Conservation (phyloP, 1,139 yeast species). For the Candida tunisiensis region DNA sequence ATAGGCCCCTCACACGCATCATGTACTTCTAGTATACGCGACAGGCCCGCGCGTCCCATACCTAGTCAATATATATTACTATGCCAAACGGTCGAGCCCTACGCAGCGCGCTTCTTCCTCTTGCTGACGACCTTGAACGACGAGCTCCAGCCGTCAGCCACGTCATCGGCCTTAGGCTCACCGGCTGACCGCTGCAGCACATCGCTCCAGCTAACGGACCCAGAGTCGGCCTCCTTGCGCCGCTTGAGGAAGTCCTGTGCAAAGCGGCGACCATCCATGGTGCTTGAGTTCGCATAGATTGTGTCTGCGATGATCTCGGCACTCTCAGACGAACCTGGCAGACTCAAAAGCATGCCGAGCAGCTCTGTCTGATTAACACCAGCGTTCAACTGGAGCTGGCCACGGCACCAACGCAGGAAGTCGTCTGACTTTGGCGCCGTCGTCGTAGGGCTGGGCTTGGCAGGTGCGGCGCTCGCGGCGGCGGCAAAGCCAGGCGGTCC, state of each 20-base stretch:
- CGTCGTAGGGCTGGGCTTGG: constrained; percentile 1
- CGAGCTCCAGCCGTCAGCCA: constrained; percentile 61
- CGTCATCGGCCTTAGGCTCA: constrained; percentile 28
- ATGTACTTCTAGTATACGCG: too few species aligned
- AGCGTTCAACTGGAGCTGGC: constrained; percentile 50
- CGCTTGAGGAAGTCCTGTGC: constrained; percentile 79
- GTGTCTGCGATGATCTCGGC: constrained; percentile 84
- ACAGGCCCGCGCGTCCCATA: too few species aligned
- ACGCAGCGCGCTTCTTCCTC: constrained; percentile 26
- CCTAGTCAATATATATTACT: too few species aligned
- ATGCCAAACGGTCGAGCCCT: too few species aligned
- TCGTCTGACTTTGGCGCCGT: constrained; percentile 33
- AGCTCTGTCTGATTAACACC: constrained; percentile 50
- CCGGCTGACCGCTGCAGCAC: constrained; percentile 57
- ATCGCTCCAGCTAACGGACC: constrained; percentile 24
- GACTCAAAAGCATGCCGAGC: constrained; percentile 59
- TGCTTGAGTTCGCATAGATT: constrained; percentile 74
- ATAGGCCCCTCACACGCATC: too few species aligned
- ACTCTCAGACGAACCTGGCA: constrained; percentile 62
- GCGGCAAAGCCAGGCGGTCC: constrained; percentile 5
- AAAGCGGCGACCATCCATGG: constrained; percentile 91
- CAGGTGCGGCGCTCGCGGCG: constrained; percentile 1
- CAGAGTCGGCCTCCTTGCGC: constrained; percentile 38
- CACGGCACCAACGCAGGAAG: constrained; percentile 72
- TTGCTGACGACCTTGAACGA: constrained; percentile 53